Evolutionary conservation across 1,284 basidiomycete genomes (phyloP), one percentile per base, ranked within the genome.

Genomic region (Phaffia rhodozyma): DNA sequence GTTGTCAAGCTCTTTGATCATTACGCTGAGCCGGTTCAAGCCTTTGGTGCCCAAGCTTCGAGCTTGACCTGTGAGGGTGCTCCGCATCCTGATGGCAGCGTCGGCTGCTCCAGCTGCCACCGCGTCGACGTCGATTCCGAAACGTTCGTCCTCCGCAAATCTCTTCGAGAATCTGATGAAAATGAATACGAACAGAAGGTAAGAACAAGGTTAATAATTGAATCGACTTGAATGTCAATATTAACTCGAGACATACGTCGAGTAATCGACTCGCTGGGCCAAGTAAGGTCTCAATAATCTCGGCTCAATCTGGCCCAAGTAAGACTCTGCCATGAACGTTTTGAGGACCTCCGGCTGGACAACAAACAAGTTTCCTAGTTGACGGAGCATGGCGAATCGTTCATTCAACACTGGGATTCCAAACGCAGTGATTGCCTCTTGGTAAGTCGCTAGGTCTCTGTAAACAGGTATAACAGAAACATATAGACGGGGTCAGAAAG

Each of bases 311-410:
- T 89, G 84, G 9, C 91, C 91, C 6, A 97, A 83, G 73, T 91
- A 89, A 61, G 86, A 86, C 71, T 94, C 92, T 4, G 86, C 87
- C 75, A 96, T 89, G 77, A 93, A 97, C 1, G 90, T 89, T 69
- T 88, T 89, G 68, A 97, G 82, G 65, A 91, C 90, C 67, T 94
- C 90, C 5, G 92, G 91, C 66, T 86, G 86, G 55, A 97, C 89
- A 69, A 97, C 86, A 81, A 97, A 99, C 65, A 94, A 83, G 73
- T 97, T 96, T 70, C 96, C 96, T 1, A 99, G 84, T 75, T 98
- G 93, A 55, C 94, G 87, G 68, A 98, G 86, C 80, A 98, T 97
- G 73, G 98, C 96, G 78, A 96, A 99, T 23, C 96, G 90, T 74
- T 97, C 94, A 67, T 86, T 84, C 3, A 99, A 80, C 1, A 88